Conservation (phyloP, 164 flowering plant species). For the Aristolochia californica region DNA sequence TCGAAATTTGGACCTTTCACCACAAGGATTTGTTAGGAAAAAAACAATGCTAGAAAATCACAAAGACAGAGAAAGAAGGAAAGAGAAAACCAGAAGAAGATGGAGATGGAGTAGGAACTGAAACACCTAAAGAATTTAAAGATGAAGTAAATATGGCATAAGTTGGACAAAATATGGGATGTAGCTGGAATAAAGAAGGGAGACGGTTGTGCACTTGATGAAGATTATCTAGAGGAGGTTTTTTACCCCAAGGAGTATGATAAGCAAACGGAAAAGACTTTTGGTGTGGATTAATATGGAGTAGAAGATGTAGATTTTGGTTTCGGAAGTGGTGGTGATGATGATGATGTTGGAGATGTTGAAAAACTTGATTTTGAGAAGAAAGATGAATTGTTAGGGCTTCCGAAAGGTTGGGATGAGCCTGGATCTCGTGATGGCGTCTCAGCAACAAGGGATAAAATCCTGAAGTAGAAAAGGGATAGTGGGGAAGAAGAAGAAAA, state of each 20-base stretch:
- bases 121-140: conserved; percentile 88
- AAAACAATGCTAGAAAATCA: conserved; percentile 42
- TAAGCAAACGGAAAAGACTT: conserved; percentile 63
- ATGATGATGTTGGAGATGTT: conserved; percentile 45
- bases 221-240: conserved; percentile 62
- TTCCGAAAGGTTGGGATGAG: conserved; percentile 67
- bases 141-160: conserved; percentile 72
- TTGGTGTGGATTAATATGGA: conserved; percentile 51
- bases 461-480: conserved; percentile 18
- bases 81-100: conserved; percentile 54
- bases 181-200: conserved; percentile 53
- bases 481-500: conserved; percentile 14
- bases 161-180: conserved; percentile 46
- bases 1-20: conserved; percentile 52
- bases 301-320: conserved; percentile 57
- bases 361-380: conserved; percentile 77
- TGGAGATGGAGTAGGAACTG: conserved; percentile 76
- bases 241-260: conserved; percentile 84
- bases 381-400: conserved; percentile 83
- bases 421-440: conserved; percentile 38
- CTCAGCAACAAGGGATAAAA: conserved; percentile 34
- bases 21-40: conserved; percentile 82
- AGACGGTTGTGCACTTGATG: conserved; percentile 23
- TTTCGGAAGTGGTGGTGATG: conserved; percentile 42
- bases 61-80: conserved; percentile 76